phyloP scores from a whole-genome alignment of 2,329 filamentous ascomycete genomes.

The Colletotrichum sp. region DNA sequence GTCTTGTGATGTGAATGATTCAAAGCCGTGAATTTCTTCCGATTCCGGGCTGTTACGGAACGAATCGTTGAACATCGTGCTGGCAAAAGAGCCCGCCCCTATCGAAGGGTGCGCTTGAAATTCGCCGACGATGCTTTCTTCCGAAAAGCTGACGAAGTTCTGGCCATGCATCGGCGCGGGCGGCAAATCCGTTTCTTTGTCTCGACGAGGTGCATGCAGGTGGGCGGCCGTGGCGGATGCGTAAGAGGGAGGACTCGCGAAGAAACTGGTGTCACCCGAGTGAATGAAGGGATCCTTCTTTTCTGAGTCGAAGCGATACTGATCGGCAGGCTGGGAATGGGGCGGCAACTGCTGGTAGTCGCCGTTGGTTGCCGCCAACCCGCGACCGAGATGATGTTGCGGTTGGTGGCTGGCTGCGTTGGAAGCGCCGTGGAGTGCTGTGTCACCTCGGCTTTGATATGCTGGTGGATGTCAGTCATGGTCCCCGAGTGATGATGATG shows the following conservation, averaged over 20 bases:
- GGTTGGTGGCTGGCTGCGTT: not conserved
- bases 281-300: not conserved
- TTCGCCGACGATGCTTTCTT: not conserved
- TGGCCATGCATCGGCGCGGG: not conserved
- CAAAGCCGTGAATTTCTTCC: not conserved
- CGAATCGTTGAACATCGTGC: not conserved
- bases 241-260: slow-evolving; percentile 6
- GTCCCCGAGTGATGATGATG: not conserved
- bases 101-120: not conserved
- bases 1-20: not conserved
- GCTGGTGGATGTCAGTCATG: not conserved
- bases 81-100: not conserved
- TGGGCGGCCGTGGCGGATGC: not conserved
- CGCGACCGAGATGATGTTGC: not conserved
- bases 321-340: not conserved
- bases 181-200: not conserved
- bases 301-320: not conserved
- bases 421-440: not conserved
- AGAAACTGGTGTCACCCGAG: not conserved
- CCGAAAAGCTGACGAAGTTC: not conserved
- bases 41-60: not conserved
- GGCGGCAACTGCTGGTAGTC: not conserved
- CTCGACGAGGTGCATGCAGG: not conserved
- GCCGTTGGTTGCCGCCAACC: not conserved
- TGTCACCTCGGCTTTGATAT: slow-evolving; percentile 8